A percentile compares a stretch with the other conserved stretches of the same genome.
These are phyloP conservation scores for Ophiostoma angusticollis DNA, from an alignment of 2,329 filamentous ascomycete genomes.

Conservation along the genomic window DNA sequence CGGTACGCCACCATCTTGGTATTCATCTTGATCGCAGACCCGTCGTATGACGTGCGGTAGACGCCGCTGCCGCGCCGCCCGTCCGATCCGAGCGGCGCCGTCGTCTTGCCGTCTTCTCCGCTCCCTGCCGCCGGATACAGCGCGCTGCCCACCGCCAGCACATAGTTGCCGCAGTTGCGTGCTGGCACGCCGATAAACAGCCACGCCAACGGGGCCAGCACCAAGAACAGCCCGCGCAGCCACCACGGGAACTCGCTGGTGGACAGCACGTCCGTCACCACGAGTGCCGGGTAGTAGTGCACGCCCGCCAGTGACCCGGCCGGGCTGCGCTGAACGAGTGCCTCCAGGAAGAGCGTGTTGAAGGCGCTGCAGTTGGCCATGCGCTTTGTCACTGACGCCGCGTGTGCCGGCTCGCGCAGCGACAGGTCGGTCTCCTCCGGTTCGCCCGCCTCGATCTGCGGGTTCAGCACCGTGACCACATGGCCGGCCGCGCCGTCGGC, in stretches of 20 bases:
- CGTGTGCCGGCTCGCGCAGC: conserved; percentile 1
- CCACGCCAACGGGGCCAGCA: not conserved
- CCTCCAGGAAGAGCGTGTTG: conserved; percentile 4
- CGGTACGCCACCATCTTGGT: not conserved
- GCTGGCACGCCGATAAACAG: too few species aligned
- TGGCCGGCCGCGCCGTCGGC: conserved; percentile 8
- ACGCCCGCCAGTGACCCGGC: conserved; percentile 1
- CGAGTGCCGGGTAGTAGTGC: conserved; percentile 11
- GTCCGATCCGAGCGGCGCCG: not conserved
- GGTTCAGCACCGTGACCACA: conserved; percentile 21
- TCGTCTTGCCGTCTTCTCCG: not conserved
- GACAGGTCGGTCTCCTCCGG: conserved; percentile 2
- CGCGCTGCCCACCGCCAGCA: not conserved
- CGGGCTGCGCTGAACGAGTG: conserved; percentile 3
- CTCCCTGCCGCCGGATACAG: not conserved
- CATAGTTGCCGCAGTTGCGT: too few species aligned
- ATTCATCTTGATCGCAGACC: not conserved
- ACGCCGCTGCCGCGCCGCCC: conserved; percentile 5
- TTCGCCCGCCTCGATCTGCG: conserved; percentile 5
- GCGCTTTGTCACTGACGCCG: not conserved
- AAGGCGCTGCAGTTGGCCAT: not conserved
- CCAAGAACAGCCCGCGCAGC: not conserved
- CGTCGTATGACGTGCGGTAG: conserved; percentile 5
- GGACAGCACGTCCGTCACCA: not conserved
- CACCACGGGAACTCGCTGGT: conserved; percentile 4